Base-by-base conservation (phyloP, 257 asterid genomes). In the Forsythia viridissima region DNA sequence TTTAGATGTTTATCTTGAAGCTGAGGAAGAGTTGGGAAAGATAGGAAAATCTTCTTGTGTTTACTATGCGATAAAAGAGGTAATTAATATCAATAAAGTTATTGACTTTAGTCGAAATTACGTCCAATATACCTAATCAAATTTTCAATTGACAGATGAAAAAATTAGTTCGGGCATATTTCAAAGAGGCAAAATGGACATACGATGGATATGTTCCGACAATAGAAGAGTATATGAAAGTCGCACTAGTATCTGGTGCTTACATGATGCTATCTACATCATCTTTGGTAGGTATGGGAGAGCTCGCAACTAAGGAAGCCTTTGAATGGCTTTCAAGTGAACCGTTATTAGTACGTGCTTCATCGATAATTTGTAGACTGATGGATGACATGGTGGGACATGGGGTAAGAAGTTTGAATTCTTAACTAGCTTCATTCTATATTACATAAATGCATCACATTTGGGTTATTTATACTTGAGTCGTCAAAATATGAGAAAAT, bases 291-390 rank as follows among this genome's bases (percentile, higher is more conserved):
- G 87, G 84, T 46, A 82, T 83, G 84, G 76, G 61, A 59, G 61
- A 75, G 6, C 34, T 42, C 0, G 80, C 55, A 0, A 57, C 71
- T 2, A 71, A 61, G 40, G 80, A 77, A 5, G 83, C 38, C n/a
- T 81, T 85, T 40, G 80, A 82, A 8, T 85, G 91, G 89, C 70
- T 76, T 9, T 43, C 83, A 0, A 63, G n/a, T 11, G 79, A 80
- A 9, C 89, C 69, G 8, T 61, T 61, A 24, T 8, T 61, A 13
- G 69, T 61, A 21, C 69, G 69, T 20, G 69, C 69, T 21, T 8
- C 69, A 6, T 8, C 69, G 10, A 24, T 24, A 7, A 61, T 61
- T 61, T 24, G 69, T 61, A 61, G 69, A 61, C 69, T 61, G 3
- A 61, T 61, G 69, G 69, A 61, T 6, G 69, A 61, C 69, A 20